A percentile compares a stretch with the other conserved stretches of the same genome.
Conservation (phyloP, 2,329 filamentous ascomycete genomes). For the Botryosphaeria dothidea region DNA sequence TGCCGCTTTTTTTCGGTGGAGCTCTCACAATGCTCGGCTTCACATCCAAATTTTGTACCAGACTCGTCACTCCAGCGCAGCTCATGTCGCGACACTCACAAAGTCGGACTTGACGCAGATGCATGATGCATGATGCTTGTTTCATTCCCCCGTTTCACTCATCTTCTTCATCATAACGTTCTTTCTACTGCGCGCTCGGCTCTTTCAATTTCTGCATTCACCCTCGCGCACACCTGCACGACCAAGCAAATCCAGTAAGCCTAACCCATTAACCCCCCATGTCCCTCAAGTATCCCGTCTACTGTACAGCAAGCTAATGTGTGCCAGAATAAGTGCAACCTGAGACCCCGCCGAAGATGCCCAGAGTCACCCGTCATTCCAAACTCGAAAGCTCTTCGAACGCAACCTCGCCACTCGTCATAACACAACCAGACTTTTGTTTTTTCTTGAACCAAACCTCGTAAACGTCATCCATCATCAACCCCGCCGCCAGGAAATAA, state of each 20-base stretch:
- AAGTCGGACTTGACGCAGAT: not conserved
- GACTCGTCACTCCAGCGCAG: not conserved
- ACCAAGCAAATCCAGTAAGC: constrained; percentile 2
- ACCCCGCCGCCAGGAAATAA: not conserved
- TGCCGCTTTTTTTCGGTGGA: constrained; percentile 1
- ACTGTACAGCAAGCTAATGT: constrained; percentile 13
- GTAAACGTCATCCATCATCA: constrained; percentile 24
- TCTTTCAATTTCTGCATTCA: not conserved
- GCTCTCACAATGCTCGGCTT: not conserved
- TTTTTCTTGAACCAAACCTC: constrained; percentile 24
- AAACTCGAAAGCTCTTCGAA: not conserved
- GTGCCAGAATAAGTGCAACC: constrained; percentile 3
- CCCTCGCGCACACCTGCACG: constrained; percentile 2
- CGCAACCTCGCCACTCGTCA: constrained; percentile 21
- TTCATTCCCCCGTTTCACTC: not conserved
- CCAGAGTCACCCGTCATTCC: constrained; percentile 1
- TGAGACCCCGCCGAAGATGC: not conserved
- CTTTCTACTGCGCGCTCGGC: not conserved
- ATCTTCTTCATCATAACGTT: not conserved
- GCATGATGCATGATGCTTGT: not conserved
- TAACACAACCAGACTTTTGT: constrained; percentile 18
- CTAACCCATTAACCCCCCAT: constrained; percentile 4
- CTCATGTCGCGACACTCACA: not conserved
- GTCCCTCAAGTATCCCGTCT: not conserved
- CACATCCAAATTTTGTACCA: not conserved